Evolutionary conservation across 768 basidiomycete genomes (phyloP).

Genomic region (Russula sp.): DNA sequence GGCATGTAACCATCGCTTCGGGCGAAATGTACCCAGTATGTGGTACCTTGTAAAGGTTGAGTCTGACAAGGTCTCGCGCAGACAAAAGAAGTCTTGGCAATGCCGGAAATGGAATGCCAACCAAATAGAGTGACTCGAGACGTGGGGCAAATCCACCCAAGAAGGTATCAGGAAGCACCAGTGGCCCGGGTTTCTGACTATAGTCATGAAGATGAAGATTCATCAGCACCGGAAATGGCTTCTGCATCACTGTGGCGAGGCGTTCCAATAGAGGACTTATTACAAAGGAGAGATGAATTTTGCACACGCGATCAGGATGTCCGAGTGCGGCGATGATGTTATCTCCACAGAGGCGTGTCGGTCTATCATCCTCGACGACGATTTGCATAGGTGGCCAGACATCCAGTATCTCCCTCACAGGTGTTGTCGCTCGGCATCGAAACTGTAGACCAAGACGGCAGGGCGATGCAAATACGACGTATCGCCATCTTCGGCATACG

Average conservation of each 20-base stretch:
- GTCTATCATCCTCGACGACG: no score
- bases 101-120: neutral
- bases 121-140: neutral
- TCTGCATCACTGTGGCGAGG: neutral
- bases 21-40: neutral
- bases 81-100: neutral
- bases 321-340: no score
- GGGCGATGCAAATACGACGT: no score
- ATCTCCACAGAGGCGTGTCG: no score
- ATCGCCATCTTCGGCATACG: no score
- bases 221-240: slow-evolving; percentile 1
- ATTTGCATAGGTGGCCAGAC: no score
- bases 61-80: neutral
- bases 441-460: no score
- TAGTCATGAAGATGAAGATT: neutral
- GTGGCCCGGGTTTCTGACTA: neutral
- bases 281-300: no score
- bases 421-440: no score
- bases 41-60: neutral
- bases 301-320: no score
- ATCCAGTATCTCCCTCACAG: no score
- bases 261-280: neutral
- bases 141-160: neutral
- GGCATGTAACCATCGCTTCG: neutral
- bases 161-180: neutral